Conservation (phyloP, 352 stramenopile genomes). For the Phytophthora pinifolia region DNA sequence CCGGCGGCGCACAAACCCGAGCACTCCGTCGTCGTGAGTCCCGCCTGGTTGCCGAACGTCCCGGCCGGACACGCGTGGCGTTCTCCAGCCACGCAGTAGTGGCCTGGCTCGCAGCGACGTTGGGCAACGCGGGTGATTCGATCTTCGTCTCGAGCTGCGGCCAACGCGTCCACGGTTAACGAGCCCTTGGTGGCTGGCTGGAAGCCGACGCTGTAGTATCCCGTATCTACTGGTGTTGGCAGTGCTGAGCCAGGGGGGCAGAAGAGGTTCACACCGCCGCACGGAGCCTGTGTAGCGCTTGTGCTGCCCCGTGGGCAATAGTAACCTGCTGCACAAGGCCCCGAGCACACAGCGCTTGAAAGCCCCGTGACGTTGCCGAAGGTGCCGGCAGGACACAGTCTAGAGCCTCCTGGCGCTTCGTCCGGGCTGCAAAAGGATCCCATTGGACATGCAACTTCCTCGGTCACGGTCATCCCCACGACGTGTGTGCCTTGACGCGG, state of each 20-base stretch:
- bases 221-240: constrained; percentile 36
- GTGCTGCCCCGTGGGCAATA: constrained; percentile 60
- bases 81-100: constrained; percentile 51
- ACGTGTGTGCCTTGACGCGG: constrained; percentile 34
- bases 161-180: constrained; percentile 10
- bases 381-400: constrained; percentile 56
- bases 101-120: constrained; percentile 53
- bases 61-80: constrained; percentile 50
- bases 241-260: constrained; percentile 46
- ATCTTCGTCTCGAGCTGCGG: constrained; percentile 8
- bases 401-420: constrained; percentile 26
- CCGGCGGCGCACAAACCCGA: constrained; percentile 57
- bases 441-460: constrained; percentile 31
- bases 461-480: constrained; percentile 8
- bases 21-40: constrained; percentile 44
- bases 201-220: constrained; percentile 49
- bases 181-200: constrained; percentile 8
- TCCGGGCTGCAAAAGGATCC: constrained; percentile 54
- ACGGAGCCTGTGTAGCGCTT: constrained; percentile 35
- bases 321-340: constrained; percentile 50
- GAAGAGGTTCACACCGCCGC: constrained; percentile 38
- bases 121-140: constrained; percentile 38
- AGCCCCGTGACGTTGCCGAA: constrained; percentile 58
- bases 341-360: constrained; percentile 42
- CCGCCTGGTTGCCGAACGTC: constrained; percentile 47